phyloP scores from a whole-genome alignment of 352 stramenopile genomes.

The Sclerospora graminicola region DNA sequence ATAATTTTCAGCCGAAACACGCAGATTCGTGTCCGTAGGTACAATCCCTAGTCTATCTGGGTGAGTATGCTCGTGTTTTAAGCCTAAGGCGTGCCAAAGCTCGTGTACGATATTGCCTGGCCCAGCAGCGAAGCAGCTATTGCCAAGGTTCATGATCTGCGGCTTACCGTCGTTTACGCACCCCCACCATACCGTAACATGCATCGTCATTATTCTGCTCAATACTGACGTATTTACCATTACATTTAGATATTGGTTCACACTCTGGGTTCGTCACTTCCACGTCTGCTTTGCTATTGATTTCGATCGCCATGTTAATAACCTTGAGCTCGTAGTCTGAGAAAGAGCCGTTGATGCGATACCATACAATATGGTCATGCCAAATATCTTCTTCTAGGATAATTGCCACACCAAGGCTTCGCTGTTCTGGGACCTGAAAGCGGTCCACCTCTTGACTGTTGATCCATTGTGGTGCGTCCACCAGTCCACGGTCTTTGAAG shows the following conservation, averaged over 20 bases:
- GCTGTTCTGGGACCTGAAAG: no score
- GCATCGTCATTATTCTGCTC: slow-evolving; percentile 56
- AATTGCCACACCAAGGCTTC: no score
- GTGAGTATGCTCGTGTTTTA: slow-evolving; percentile 72
- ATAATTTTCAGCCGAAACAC: slow-evolving; percentile 39
- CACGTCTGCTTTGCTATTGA: no score
- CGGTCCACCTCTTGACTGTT: no score
- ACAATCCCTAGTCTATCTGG: slow-evolving; percentile 56
- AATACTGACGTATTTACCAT: no score
- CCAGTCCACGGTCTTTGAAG: no score
- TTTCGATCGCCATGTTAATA: slow-evolving; percentile 38
- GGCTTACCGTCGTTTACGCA: slow-evolving; percentile 52
- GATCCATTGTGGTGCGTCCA: no score
- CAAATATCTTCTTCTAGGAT: slow-evolving; percentile 55
- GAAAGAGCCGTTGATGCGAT: slow-evolving; percentile 49
- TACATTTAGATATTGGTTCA: no score
- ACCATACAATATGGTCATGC: slow-evolving; percentile 58
- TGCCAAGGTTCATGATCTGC: slow-evolving; percentile 59
- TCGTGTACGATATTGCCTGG: no score
- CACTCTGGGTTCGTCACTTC: no score
- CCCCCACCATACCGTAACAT: slow-evolving; percentile 64
- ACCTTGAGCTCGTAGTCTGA: slow-evolving; percentile 29
- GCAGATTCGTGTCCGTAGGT: slow-evolving; percentile 45
- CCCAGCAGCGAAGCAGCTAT: slow-evolving; percentile 49
- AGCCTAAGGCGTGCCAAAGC: no score